A percentile compares a stretch with the other conserved stretches of the same genome.
Conservation (phyloP, 2,329 filamentous ascomycete genomes). For the Sporothrix schenckii region DNA sequence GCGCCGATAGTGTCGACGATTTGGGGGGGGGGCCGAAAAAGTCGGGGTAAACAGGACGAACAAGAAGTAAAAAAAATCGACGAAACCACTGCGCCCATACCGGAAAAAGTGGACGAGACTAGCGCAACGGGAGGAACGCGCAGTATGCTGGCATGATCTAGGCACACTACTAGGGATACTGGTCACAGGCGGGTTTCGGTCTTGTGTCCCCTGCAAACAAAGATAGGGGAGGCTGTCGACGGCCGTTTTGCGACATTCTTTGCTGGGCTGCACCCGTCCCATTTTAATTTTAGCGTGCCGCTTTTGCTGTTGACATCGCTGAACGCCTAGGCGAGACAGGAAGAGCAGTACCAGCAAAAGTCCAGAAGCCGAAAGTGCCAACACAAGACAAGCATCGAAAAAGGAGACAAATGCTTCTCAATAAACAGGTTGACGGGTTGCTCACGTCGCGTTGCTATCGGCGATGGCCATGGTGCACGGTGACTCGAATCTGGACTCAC, state of each 20-base stretch:
- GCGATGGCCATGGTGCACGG: neutral
- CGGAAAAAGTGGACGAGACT: neutral
- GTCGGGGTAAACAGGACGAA: constrained; percentile 20
- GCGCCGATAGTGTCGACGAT: constrained; percentile 24
- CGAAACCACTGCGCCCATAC: too few relatives aligned
- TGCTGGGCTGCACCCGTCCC: constrained; percentile 6
- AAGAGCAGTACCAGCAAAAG: neutral
- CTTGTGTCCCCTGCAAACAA: neutral
- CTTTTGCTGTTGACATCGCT: neutral
- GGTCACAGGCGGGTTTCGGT: neutral
- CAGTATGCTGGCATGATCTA: neutral
- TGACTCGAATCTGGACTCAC: neutral
- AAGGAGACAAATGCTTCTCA: neutral
- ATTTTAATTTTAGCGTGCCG: constrained; percentile 12
- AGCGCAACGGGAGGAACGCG: neutral
- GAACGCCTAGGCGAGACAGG: neutral
- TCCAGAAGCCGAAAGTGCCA: neutral
- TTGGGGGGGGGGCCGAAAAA: constrained; percentile 10
- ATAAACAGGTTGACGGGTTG: too few relatives aligned
- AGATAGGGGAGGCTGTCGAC: neutral
- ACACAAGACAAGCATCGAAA: neutral
- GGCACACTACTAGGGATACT: neutral
- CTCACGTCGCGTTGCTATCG: constrained; percentile 1
- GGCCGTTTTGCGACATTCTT: constrained; percentile 26
- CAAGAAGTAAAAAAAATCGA: neutral